phyloP scores from a whole-genome alignment of 78 protist species.

The Bodo saltans region DNA sequence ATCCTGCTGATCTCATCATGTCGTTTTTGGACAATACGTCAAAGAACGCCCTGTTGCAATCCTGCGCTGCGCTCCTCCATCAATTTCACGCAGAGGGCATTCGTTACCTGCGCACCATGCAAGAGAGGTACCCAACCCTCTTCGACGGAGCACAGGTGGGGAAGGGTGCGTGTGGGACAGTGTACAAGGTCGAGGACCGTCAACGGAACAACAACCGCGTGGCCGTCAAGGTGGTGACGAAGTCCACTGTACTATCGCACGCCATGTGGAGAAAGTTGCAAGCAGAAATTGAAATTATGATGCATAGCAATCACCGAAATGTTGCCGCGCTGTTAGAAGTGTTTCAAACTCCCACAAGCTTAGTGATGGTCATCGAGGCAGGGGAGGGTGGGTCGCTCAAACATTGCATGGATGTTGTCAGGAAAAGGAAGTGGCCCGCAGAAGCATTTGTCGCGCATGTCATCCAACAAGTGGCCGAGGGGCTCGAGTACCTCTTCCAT shows the following conservation, averaged over 20 bases:
- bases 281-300: neutral
- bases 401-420: neutral
- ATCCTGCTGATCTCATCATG: neutral
- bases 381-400: neutral
- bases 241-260: neutral
- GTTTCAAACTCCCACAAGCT: neutral
- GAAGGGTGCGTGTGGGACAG: neutral
- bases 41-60: neutral
- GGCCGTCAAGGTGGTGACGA: neutral
- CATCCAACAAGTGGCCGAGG: neutral
- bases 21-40: neutral
- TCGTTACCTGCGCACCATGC: neutral
- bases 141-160: neutral
- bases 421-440: neutral
- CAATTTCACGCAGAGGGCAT: neutral
- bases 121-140: neutral
- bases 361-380: neutral
- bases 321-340: neutral
- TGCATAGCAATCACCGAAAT: neutral
- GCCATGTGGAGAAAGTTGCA: neutral
- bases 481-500: constrained; percentile 25
- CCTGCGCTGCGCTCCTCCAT: neutral
- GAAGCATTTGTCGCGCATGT: neutral
- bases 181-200: neutral
- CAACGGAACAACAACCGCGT: neutral